phyloP scores from a whole-genome alignment of 305 asterid species.

The Solanum aculeatissimum region DNA sequence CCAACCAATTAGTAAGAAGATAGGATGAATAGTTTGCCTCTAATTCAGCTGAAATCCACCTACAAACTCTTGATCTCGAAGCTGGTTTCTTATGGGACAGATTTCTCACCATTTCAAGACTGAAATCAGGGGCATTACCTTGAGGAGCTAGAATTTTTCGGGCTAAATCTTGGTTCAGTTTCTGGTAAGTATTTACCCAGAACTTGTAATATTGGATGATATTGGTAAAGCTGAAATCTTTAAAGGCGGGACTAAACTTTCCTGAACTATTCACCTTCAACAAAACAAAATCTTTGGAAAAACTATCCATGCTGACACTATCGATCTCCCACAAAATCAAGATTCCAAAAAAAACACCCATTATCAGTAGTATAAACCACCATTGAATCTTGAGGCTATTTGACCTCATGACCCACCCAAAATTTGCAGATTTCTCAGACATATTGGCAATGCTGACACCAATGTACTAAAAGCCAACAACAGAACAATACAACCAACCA shows the following conservation, averaged over 20 bases:
- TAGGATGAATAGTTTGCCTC: conserved; percentile 54
- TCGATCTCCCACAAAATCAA: conserved; percentile 41
- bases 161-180: conserved; percentile 18
- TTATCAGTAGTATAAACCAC: conserved; percentile 46
- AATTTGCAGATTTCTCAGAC: conserved; percentile 43
- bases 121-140: background rate
- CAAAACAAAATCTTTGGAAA: conserved; percentile 17
- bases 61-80: background rate
- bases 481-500: background rate
- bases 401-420: conserved; percentile 35
- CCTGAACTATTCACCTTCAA: conserved; percentile 19
- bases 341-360: conserved; percentile 43
- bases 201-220: background rate
- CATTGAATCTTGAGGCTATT: conserved; percentile 29
- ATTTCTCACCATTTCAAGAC: conserved; percentile 11
- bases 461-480: background rate
- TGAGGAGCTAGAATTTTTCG: background rate
- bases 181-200: background rate
- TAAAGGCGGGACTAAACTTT: background rate
- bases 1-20: conserved; percentile 41
- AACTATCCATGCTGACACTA: conserved; percentile 17
- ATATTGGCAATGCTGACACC: background rate
- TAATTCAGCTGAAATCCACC: conserved; percentile 56
- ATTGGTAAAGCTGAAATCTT: conserved; percentile 27
- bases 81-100: background rate